Evolutionary conservation across 805 yeast species (phyloP), one percentile per base, ranked within the genome.

Genomic region (Cyberlindnera euphorbiiphila): DNA sequence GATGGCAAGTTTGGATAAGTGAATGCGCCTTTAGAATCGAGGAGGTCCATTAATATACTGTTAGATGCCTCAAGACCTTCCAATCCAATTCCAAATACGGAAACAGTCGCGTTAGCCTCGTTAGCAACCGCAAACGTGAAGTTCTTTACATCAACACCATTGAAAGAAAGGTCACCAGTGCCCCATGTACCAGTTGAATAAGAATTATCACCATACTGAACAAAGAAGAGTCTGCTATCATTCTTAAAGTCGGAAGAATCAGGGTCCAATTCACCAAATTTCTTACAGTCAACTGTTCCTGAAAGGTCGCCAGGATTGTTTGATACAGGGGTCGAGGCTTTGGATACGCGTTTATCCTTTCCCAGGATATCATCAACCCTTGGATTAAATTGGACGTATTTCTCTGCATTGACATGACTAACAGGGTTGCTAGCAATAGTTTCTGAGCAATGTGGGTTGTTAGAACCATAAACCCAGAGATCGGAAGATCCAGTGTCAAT

Each of bases 61-160:
- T n/a, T n/a, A n/a, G n/a, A n/a, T n/a, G n/a, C n/a, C n/a, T n/a
- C n/a, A n/a, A n/a, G n/a, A n/a, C n/a, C n/a, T n/a, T n/a, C n/a
- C n/a, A n/a, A n/a, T n/a, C n/a, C n/a, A 41, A 81, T 73, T n/a
- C 86, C 85, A 27, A 81, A 60, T n/a, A 83, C 86, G 26, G 89
- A 87, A n/a, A n/a, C n/a, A 12, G 75, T 60, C 4, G 84, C 74
- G 37, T 75, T 73, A 3, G 82, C 72, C 24, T 8, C 79, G 88
- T 16, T 85, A 69, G 6, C 89, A 11, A 34, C 31, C 2, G 93
- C 95, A 56, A 85, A 71, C 15, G 82, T 74, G 29, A 80, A 61
- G 40, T 66, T 59, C 0, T 65, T 45, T 9, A 84, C 63, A 4
- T 67, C 59, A 11, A 62, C 54, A 27, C 67, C 73, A 32, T 74